A percentile compares a stretch with the other conserved stretches of the same genome.
phyloP scores from a whole-genome alignment of 2,329 filamentous ascomycete genomes.

The Calonectria pauciramosa region DNA sequence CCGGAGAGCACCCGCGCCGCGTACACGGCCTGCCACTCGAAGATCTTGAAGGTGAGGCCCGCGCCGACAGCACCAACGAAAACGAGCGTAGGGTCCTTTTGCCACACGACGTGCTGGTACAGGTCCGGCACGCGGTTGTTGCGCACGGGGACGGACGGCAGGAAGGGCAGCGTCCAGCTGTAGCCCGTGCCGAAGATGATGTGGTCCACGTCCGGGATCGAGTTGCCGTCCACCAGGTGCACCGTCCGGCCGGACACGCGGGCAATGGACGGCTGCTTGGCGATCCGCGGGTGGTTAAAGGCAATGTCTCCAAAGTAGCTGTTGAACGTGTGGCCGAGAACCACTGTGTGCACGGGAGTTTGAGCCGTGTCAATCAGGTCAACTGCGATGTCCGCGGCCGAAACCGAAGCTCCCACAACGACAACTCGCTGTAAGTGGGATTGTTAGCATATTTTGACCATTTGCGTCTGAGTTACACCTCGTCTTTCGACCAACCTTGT shows the following conservation, averaged over 20 bases:
- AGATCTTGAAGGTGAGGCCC: conserved; percentile 75
- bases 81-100: conserved; percentile 65
- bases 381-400: conserved; percentile 71
- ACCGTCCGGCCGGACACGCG: conserved; percentile 62
- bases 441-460: too few species aligned
- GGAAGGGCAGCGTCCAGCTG: conserved; percentile 73
- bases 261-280: conserved; percentile 61
- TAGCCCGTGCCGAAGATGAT: conserved; percentile 78
- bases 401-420: conserved; percentile 74
- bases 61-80: conserved; percentile 71
- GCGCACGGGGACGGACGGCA: conserved; percentile 63
- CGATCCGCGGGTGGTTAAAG: conserved; percentile 69
- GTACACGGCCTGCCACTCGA: conserved; percentile 76
- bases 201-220: conserved; percentile 67
- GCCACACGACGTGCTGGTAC: conserved; percentile 71
- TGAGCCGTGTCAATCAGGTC: conserved; percentile 63
- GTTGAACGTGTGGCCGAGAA: conserved; percentile 61
- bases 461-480: background rate
- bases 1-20: conserved; percentile 71
- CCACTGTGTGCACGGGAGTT: conserved; percentile 64
- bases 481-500: conserved; percentile 54
- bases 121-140: conserved; percentile 69
- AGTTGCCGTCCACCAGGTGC: conserved; percentile 68
- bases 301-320: conserved; percentile 71
- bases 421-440: conserved; percentile 63